A percentile compares a stretch with the other conserved stretches of the same genome.
Conservation (phyloP, 2,329 filamentous ascomycete species). For the Setomelanomma holmii region DNA sequence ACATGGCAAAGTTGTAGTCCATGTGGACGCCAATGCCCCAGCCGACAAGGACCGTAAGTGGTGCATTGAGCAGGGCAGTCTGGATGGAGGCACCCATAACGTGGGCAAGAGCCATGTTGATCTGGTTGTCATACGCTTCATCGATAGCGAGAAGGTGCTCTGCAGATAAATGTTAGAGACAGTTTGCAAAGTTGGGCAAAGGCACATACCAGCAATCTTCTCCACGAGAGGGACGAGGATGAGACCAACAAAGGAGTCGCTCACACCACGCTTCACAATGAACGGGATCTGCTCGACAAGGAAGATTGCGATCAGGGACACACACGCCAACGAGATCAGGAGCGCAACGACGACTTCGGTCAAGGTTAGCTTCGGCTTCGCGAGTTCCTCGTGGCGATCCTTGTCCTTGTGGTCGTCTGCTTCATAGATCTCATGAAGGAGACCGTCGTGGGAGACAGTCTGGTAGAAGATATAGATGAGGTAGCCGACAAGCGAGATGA, state of each 20-base stretch:
- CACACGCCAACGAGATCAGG: conserved; percentile 68
- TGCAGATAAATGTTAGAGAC: too few species aligned
- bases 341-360: conserved; percentile 75
- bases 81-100: conserved; percentile 88
- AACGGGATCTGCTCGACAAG: conserved; percentile 75
- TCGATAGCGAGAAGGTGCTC: conserved; percentile 86
- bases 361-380: conserved; percentile 74
- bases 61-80: conserved; percentile 86
- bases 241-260: conserved; percentile 67
- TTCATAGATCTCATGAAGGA: conserved; percentile 77
- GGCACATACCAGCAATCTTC: conserved; percentile 68
- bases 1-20: conserved; percentile 84
- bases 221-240: conserved; percentile 84
- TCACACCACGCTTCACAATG: conserved; percentile 61
- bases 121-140: conserved; percentile 82
- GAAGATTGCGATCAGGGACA: conserved; percentile 75
- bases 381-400: conserved; percentile 66
- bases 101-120: conserved; percentile 86
- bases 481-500: conserved; percentile 75
- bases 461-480: conserved; percentile 70
- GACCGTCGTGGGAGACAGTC: conserved; percentile 75
- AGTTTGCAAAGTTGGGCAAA: too few species aligned
- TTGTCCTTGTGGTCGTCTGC: conserved; percentile 72
- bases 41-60: conserved; percentile 80
- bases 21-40: conserved; percentile 75